phyloP scores from a whole-genome alignment of 1,139 yeast species.

The Insectozyma bohioensis region DNA sequence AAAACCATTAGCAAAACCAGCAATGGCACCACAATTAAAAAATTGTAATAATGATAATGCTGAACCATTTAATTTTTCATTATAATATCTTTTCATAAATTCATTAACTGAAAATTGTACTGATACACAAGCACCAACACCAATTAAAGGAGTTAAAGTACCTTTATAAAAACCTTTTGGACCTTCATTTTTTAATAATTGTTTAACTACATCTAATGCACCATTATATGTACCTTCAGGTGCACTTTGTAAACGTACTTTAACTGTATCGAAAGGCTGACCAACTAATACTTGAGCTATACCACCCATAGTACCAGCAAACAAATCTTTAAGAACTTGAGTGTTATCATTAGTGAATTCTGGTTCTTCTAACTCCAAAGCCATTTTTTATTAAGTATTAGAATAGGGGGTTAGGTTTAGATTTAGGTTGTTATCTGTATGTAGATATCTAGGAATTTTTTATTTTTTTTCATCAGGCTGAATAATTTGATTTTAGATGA shows the following conservation, averaged over 20 bases:
- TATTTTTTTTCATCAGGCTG: no score
- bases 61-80: conserved; percentile 38
- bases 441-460: no score
- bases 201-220: conserved; percentile 73
- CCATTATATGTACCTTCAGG: conserved; percentile 74
- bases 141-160: conserved; percentile 78
- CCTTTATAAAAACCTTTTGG: conserved; percentile 84
- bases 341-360: conserved; percentile 29
- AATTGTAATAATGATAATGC: conserved; percentile 55
- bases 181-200: conserved; percentile 74
- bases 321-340: conserved; percentile 75
- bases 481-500: no score
- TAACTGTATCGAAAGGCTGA: conserved; percentile 94
- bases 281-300: conserved; percentile 94
- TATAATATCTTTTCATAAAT: conserved; percentile 79
- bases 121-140: conserved; percentile 93
- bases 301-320: conserved; percentile 93
- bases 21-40: conserved; percentile 80
- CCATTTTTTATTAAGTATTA: no score
- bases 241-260: conserved; percentile 86
- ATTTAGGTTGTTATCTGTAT: no score
- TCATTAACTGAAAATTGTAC: conserved; percentile 84
- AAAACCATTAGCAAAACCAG: conserved; percentile 86
- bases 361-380: conserved; percentile 50
- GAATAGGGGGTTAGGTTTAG: no score